Evolutionary conservation across 805 yeast genomes (phyloP), one percentile per base, ranked within the genome.

Genomic region (Candida khao-thaluensis): DNA sequence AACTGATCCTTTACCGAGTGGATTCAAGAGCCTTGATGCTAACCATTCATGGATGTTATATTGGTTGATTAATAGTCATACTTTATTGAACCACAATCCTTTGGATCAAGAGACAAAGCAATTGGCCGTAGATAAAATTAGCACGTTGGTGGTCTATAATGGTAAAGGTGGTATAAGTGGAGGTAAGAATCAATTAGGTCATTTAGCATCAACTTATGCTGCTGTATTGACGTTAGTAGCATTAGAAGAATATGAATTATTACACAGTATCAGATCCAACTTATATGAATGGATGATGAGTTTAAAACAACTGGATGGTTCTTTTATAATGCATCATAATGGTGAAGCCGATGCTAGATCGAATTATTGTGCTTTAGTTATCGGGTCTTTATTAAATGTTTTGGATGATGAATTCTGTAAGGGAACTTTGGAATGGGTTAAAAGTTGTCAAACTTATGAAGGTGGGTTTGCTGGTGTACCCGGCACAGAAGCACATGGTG

Each of bases 401-500:
- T 30, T 79, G 18, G 81, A 88, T 1, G 76, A 75, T 0, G 85
- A 82, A 44, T 62, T 93, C 7, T 47, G 62, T 0, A 64, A 62
- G 11, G 77, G 76, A 4, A 72, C 79, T 0, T 65, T 68, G 2
- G 74, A 73, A 10, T 91, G 89, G 81, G 49, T 93, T 10, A 50
- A 62, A 0, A 48, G 56, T 9, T 88, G 96, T 51, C 99, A 93
- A 60, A 85, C 91, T 0, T 90, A 75, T 56, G 99, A 95, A 63
- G 99, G 99, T 17, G 99, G 99, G 0, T 85, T 91, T 62, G 88
- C 90, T 1, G 96, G 95, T 1, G 69, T 71, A 15, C 93, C 95
- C 0, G 58, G 57, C 14, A 70, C 74, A 4, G 99, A 93, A 60
- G 97, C 98, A 0, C 99, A 93, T 57, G 99, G 97, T 2, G 99